Conservation (phyloP, 257 asterid species). For the Solanum chmielewskii region DNA sequence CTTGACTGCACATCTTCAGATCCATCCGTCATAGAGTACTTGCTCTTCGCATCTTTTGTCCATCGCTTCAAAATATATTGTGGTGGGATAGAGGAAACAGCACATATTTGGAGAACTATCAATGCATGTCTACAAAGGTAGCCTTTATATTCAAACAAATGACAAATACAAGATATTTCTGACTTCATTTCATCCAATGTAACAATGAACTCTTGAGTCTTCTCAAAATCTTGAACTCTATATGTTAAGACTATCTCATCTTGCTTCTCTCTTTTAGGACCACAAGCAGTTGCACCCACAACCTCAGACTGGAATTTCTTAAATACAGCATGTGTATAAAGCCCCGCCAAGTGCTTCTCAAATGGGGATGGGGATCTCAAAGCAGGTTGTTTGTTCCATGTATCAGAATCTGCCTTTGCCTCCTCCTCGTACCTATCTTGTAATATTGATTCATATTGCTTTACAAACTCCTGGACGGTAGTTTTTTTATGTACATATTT, state of each 20-base stretch:
- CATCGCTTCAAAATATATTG: constrained; percentile 85
- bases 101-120: constrained; percentile 84
- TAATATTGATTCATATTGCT: constrained; percentile 64
- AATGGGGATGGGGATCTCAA: constrained; percentile 94
- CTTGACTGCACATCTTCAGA: constrained; percentile 65
- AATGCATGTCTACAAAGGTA: constrained; percentile 82
- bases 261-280: constrained; percentile 59
- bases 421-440: constrained; percentile 92
- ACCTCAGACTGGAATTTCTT: constrained; percentile 82
- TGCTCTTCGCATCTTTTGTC: constrained; percentile 76
- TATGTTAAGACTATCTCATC: constrained; percentile 39
- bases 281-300: constrained; percentile 92
- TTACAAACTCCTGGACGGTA: constrained; percentile 63
- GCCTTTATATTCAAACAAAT: constrained; percentile 76
- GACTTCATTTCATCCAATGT: constrained; percentile 55
- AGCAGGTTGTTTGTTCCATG: constrained; percentile 78
- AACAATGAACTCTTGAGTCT: constrained; percentile 60
- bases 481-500: constrained; percentile 91
- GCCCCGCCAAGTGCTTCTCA: constrained; percentile 75
- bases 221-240: constrained; percentile 75
- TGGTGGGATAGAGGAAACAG: constrained; percentile 62
- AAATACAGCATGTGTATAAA: constrained; percentile 67
- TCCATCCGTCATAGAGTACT: constrained; percentile 45
- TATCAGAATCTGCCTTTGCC: constrained; percentile 84
- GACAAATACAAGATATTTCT: constrained; percentile 80